phyloP scores from a whole-genome alignment of 2,329 filamentous ascomycete species.

The Colletotrichum sp. region DNA sequence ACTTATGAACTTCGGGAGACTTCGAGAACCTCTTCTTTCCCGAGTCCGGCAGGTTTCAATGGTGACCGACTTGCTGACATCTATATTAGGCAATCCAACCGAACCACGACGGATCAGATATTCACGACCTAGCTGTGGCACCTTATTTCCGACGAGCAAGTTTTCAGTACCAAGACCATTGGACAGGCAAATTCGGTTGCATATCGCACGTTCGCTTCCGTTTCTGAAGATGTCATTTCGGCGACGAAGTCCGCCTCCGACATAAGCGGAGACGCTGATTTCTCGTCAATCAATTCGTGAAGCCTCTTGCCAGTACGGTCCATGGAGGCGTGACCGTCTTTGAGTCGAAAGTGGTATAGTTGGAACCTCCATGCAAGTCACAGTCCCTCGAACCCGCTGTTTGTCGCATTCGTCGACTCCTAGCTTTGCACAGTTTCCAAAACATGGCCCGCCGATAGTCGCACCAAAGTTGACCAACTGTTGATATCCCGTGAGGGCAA shows the following conservation, averaged over 20 bases:
- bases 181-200: not conserved
- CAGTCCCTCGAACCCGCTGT: not conserved
- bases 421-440: not conserved
- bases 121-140: not conserved
- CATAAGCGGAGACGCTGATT: not conserved
- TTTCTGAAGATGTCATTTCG: not conserved
- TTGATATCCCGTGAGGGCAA: not conserved
- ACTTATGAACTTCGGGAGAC: not conserved
- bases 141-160: not conserved
- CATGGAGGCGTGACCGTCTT: not conserved
- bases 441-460: not conserved
- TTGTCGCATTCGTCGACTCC: not conserved
- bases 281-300: not conserved
- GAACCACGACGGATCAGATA: not conserved
- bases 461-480: not conserved
- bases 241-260: not conserved
- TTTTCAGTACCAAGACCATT: not conserved
- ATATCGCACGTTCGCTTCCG: not conserved
- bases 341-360: not conserved
- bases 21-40: not conserved
- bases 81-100: not conserved
- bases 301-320: not conserved
- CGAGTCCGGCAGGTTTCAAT: not conserved
- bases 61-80: not conserved
- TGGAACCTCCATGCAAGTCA: not conserved